Conservation (phyloP, 352 stramenopile genomes). For the Poterioochromonas sp. region DNA sequence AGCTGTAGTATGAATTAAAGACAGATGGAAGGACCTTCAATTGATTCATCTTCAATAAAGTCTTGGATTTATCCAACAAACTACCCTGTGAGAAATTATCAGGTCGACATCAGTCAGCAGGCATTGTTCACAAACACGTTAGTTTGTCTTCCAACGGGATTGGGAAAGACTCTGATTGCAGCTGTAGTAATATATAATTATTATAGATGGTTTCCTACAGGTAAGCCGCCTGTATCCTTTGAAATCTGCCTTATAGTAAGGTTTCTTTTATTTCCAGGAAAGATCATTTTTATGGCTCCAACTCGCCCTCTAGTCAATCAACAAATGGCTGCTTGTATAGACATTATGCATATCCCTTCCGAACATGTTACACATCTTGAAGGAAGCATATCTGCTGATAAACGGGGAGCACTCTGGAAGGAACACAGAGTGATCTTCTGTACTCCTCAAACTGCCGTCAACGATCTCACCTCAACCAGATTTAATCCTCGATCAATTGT, state of each 20-base stretch:
- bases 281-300: constrained; percentile 94
- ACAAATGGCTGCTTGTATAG: constrained; percentile 88
- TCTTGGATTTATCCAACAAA: constrained; percentile 75
- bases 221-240: constrained; percentile 49
- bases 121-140: constrained; percentile 93
- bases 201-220: constrained; percentile 89
- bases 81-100: constrained; percentile 73
- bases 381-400: constrained; percentile 48
- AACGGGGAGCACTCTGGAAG: constrained; percentile 72
- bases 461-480: constrained; percentile 72
- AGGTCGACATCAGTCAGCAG: constrained; percentile 80
- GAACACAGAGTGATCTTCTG: constrained; percentile 93
- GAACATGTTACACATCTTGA: constrained; percentile 54
- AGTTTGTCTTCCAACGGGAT: constrained; percentile 91
- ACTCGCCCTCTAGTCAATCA: constrained; percentile 95
- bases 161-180: constrained; percentile 99
- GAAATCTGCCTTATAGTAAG: too few relatives aligned
- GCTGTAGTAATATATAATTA: constrained; percentile 99
- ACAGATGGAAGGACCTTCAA: not conserved
- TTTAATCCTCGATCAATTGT: constrained; percentile 71
- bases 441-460: constrained; percentile 93
- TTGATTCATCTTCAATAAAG: constrained; percentile 54
- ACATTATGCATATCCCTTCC: constrained; percentile 78
- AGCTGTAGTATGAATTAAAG: too few relatives aligned
- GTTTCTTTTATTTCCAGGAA: constrained; percentile 46